Evolutionary conservation across 2,329 filamentous ascomycete genomes (phyloP).

Genomic region (Colletotrichum zoysiae): DNA sequence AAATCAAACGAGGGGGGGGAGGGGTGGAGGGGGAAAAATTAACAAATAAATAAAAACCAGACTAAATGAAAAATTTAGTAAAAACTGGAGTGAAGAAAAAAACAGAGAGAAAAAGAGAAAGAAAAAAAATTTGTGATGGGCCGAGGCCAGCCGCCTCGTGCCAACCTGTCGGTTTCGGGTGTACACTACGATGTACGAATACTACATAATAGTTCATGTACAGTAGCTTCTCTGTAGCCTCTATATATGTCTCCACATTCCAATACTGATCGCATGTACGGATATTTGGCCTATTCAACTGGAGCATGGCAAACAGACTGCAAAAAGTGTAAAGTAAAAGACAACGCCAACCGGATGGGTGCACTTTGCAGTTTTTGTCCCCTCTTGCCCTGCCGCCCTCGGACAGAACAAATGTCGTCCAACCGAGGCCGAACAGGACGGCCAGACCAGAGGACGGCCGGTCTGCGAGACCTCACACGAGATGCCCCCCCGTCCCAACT

Average conservation of each 20-base stretch:
- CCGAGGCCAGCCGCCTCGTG: constrained; percentile 37
- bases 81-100: not conserved
- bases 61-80: not conserved
- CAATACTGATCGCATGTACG: too few species aligned
- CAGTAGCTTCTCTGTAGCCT: not conserved
- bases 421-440: not conserved
- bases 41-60: too few species aligned
- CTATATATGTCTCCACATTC: not conserved
- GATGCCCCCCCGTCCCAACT: not conserved
- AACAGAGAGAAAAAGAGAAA: not conserved
- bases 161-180: constrained; percentile 9
- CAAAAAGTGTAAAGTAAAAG: not conserved
- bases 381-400: too few species aligned
- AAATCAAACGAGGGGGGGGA: not conserved
- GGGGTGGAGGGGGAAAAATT: too few species aligned
- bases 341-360: not conserved
- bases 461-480: not conserved
- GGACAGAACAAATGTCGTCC: not conserved
- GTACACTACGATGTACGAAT: not conserved
- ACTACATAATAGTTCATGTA: too few species aligned
- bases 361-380: not conserved
- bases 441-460: not conserved
- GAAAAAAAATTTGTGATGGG: constrained; percentile 2
- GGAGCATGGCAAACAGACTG: not conserved
- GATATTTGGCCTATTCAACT: too few species aligned